Base-by-base conservation (phyloP, 2,329 filamentous ascomycete species). In the Penicillium concentricum region DNA sequence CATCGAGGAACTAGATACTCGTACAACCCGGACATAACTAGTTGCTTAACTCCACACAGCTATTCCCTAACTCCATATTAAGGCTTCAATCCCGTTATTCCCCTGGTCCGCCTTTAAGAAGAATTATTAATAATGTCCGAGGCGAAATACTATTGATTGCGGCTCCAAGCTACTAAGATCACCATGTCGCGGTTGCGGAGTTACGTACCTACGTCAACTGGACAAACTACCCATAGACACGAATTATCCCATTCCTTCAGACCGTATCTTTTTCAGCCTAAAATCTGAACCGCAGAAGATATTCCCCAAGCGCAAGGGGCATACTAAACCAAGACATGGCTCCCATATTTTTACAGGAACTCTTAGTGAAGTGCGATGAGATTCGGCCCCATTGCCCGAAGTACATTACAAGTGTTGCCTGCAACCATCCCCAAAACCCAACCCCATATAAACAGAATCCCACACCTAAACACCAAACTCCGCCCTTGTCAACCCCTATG, bases 341-440 rank as follows among this genome's bases (percentile, higher is more conserved):
- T 85, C 83, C 61, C 77, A 76, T 3, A 85, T 84, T 61, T 86
- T 83, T 67, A 67, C 66, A 70, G 34, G 20, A 18, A 26, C 22
- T 13, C 20, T 22, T n/a, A n/a, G 13, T 4, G 5, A 26, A 58
- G 81, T 86, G 83, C 59, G 83, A 85, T 62, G 82, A 85, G 63
- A 61, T 63, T 3, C 79, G 74, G 39, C 83, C 82, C 0, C 60
- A 66, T 1, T 85, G 82, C 62, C 69, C 72, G 34, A 80, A 78
- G 41, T 30, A 30, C 28, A 12, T 10, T n/a, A n/a, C n/a, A n/a
- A 30, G 28, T 8, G 28, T 30, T 30, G 28, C 28, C 10, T 30
- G 3, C 28, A 30, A 30, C 10, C 24, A 26, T 30, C 8, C 28
- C 10, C 10, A 30, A 6, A 30, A 30, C 10, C 10, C 8, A 10